These are phyloP conservation scores for Gossypium davidsonii DNA, from an alignment of 441 rosid genomes.

Conservation along the genomic window DNA sequence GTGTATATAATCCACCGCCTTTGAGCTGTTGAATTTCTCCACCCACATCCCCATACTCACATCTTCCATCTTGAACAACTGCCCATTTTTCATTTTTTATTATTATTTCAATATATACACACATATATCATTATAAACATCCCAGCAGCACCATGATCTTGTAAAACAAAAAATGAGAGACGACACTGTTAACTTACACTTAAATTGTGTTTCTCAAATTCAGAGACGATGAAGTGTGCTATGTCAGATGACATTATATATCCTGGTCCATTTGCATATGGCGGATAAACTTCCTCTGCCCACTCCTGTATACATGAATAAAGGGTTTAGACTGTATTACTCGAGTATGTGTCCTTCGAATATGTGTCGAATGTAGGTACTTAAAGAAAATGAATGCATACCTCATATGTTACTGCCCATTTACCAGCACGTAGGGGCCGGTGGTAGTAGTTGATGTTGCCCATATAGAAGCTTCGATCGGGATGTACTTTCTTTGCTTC, in stretches of 20 bases:
- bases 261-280: conserved; percentile 95
- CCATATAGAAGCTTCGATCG: conserved; percentile 53
- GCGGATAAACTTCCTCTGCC: conserved; percentile 96
- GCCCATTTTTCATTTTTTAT: conserved; percentile 5
- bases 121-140: not conserved
- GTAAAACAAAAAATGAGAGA: not conserved
- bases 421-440: conserved; percentile 68
- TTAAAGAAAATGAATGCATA: conserved; percentile 16
- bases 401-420: conserved; percentile 86
- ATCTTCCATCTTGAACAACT: conserved; percentile 97
- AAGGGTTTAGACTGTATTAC: not conserved
- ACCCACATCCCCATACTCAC: conserved; percentile 99
- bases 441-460: conserved; percentile 70
- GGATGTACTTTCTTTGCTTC: conserved; percentile 45
- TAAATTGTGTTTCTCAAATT: conserved; percentile 73
- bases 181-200: conserved; percentile 39
- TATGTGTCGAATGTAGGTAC: no score
- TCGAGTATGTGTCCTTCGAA: not conserved
- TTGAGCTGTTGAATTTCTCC: conserved; percentile 72
- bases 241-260: conserved; percentile 78
- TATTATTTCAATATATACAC: not conserved
- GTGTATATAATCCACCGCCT: conserved; percentile 68
- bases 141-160: not conserved
- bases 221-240: conserved; percentile 55
- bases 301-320: conserved; percentile 57